Conservation (phyloP, 2,329 filamentous ascomycete genomes). For the Talaromyces marneffei region DNA sequence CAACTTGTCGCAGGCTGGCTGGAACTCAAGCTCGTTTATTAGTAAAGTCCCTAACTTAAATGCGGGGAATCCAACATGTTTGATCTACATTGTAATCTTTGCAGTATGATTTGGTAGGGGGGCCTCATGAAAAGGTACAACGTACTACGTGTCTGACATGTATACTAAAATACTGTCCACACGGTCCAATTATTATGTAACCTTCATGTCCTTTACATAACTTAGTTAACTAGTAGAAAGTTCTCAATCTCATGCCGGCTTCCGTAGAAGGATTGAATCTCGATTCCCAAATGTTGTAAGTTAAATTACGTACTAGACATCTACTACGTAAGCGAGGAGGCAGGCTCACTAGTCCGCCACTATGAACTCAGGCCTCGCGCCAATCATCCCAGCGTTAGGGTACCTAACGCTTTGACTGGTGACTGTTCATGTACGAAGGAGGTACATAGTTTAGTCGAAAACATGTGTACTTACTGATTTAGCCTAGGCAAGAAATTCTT, state of each 20-base stretch:
- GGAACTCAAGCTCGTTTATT: not conserved
- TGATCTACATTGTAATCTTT: not conserved
- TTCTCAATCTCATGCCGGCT: not conserved
- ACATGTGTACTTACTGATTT: not conserved
- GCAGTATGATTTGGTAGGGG: not conserved
- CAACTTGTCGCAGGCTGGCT: not conserved
- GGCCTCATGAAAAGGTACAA: not conserved
- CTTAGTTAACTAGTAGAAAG: too few relatives aligned
- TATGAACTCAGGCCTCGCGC: not conserved
- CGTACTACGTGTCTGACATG: not conserved
- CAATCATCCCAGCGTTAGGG: not conserved
- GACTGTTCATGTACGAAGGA: not conserved
- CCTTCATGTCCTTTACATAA: not conserved
- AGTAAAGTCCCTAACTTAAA: not conserved
- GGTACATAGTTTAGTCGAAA: not conserved
- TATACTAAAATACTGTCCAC: not conserved
- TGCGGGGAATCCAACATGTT: not conserved
- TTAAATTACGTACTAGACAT: too few relatives aligned
- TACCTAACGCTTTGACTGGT: not conserved
- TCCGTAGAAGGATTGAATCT: not conserved
- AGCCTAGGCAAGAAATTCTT: not conserved
- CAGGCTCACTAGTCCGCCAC: not conserved
- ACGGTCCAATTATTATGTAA: not conserved
- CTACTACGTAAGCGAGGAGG: constrained; percentile 1
- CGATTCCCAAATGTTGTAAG: not conserved